These are phyloP conservation scores for Flaveria robusta DNA, from an alignment of 129 eudicot genomes.

Conservation along the genomic window DNA sequence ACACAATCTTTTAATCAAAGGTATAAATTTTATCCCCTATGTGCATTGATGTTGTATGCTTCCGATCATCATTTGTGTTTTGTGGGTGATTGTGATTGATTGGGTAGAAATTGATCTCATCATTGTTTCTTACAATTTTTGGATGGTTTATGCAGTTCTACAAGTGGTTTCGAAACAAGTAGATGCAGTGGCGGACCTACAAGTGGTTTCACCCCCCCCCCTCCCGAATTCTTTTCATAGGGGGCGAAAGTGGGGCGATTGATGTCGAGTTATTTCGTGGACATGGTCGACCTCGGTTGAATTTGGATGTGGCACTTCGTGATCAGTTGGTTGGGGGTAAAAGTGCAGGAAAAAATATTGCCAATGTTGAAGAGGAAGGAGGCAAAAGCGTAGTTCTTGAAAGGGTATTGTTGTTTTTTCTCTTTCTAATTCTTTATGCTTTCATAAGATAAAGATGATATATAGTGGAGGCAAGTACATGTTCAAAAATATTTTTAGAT, in stretches of 20 bases:
- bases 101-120: neutral
- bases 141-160: too few species aligned
- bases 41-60: neutral
- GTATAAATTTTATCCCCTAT: neutral
- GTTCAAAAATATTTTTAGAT: neutral
- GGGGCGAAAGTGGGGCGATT: too few species aligned
- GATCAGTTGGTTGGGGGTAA: slow-evolving; percentile 42
- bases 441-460: neutral
- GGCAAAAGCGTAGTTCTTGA: slow-evolving; percentile 37
- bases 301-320: slow-evolving; percentile 39
- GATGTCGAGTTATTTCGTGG: neutral
- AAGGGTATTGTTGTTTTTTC: neutral
- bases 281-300: slow-evolving; percentile 31
- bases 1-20: neutral
- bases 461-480: neutral
- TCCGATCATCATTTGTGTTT: neutral
- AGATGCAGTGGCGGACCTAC: too few species aligned
- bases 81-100: neutral
- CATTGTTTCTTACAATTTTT: neutral
- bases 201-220: too few species aligned
- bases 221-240: too few species aligned
- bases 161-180: neutral
- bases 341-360: slow-evolving; percentile 37
- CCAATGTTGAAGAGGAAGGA: slow-evolving; percentile 53
- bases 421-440: neutral